Evolutionary conservation across 2,329 filamentous ascomycete genomes (phyloP), one percentile per base, ranked within the genome.

Genomic region (Arthrobotrys conoides): DNA sequence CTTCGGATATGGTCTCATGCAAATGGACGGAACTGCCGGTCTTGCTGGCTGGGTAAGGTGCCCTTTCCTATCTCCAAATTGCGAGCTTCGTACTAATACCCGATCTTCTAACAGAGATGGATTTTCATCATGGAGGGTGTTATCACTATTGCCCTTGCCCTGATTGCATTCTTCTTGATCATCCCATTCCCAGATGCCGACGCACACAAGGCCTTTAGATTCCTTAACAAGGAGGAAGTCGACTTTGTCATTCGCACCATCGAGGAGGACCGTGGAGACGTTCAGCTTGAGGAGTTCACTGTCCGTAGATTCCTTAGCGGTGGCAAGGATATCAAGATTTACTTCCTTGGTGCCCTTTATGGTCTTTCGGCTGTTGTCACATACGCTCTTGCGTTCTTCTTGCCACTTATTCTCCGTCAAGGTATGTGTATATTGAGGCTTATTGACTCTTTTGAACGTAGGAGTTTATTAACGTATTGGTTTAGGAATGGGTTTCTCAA

Each of bases 331-430:
- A 66, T 70, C 46, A 71, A 80, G 46, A 38, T 72, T 51, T 71
- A 53, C 22, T 69, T 49, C 63, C 79, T 90, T 81, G 89, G 87
- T 66, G 81, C 89, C 80, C 86, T 90, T 81, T 88, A 88, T 82
- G 89, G 90, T 85, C 89, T 89, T 83, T 88, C 89, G 0, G 93
- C 92, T 0, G 92, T 91, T 12, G 88, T 92, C 63, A 88, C 88
- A 0, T 96, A 96, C 83, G 90, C 92, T 0, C 88, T 96, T 10
- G 91, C 92, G 0, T 95, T 92, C 84, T 94, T 94, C 83, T 85
- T 94, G 1, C 92, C 93, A 4, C 89, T 94, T 82, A 92, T 96
- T 81, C 88, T 96, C 3, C 82, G 84, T 18, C 87, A 87, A n/a
- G 71, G 71, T 75, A 88, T 27, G 57, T 33, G 0, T 9, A 6